Evolutionary conservation across 495 filamentous ascomycete genomes (phyloP).

Genomic region (Podospora pseudoanserina): DNA sequence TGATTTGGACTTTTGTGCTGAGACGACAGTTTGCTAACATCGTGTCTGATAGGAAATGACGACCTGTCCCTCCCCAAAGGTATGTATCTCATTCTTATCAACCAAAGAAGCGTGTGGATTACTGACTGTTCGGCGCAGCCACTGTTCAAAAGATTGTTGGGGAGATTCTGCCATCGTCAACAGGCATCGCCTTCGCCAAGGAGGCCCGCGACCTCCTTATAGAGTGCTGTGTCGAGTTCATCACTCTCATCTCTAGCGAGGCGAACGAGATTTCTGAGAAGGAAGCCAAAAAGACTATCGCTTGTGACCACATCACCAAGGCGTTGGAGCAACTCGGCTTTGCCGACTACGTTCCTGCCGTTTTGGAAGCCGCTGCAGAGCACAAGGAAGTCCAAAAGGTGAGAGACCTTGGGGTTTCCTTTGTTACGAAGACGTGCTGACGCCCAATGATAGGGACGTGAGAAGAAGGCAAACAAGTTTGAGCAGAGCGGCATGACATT

Average conservation of each 20-base stretch:
- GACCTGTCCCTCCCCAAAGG: slow-evolving; percentile 95
- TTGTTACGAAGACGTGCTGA: slow-evolving; percentile 13
- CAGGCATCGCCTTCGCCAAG: slow-evolving; percentile 70
- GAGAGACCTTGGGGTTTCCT: slow-evolving; percentile 26
- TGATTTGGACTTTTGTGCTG: neutral
- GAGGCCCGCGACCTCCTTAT: slow-evolving; percentile 93
- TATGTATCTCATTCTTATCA: slow-evolving; percentile 34
- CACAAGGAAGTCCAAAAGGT: slow-evolving; percentile 93
- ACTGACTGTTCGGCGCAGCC: slow-evolving; percentile 47
- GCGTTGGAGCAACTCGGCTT: slow-evolving; percentile 89
- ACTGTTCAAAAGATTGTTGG: slow-evolving; percentile 97
- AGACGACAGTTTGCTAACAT: neutral
- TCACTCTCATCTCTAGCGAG: slow-evolving; percentile 93
- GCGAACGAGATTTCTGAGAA: slow-evolving; percentile 98
- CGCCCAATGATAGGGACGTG: slow-evolving; percentile 61
- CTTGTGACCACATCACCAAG: slow-evolving; percentile 91
- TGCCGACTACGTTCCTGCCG: slow-evolving; percentile 79
- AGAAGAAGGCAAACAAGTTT: slow-evolving; percentile 96
- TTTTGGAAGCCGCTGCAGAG: slow-evolving; percentile 82
- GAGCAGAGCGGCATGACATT: slow-evolving; percentile 86
- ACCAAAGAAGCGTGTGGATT: neutral
- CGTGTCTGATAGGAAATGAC: slow-evolving; percentile 62
- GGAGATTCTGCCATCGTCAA: slow-evolving; percentile 77
- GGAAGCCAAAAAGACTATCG: slow-evolving; percentile 97
- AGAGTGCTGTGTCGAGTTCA: slow-evolving; percentile 99